Evolutionary conservation across 2,329 filamentous ascomycete genomes (phyloP), one percentile per base, ranked within the genome.

Genomic region (Trichoderma breve): DNA sequence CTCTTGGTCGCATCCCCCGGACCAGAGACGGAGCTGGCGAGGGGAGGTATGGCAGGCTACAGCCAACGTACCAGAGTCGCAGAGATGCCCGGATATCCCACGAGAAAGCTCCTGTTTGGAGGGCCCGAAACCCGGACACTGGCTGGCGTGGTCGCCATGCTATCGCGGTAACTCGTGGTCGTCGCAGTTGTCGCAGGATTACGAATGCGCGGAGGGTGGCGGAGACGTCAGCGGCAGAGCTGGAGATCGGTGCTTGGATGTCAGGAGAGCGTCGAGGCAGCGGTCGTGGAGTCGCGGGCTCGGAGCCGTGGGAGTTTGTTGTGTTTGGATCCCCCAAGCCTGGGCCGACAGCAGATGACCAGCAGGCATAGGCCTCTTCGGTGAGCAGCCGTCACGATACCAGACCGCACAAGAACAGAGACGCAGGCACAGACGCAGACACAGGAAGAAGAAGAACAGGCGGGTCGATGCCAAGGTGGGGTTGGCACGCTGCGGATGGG

Each of bases 1-100:
- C n/a, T n/a, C 18, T 3, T 11, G 28, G 55, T 36, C 30, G 64
- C 51, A 67, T 67, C n/a, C 43, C 24, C 24, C 34, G 15, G 14
- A 24, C 30, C 30, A 57, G 15, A 58, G 51, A 43, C 32, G 14
- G 15, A 26, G 43, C 43, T 21, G 43, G 43, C 9, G 43, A 51
- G 43, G 43, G n/a, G 43, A 18, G 32, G 66, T 12, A 24, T 14
- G 14, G n/a, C 28, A 36, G 32, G 55, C 15, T 24, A 15, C 28
- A 18, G 43, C 28, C 30, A 43, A 89, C 93, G 84, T 88, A 98
- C 95, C 89, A 98, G 84, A 47, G 96, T 99, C 79, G 96, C 96
- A 71, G 95, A 98, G 82, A 99, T 98, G 77, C 96, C 96, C 71
- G 96, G 96, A 83, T 98, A 99, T 77, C 96, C 96, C 77, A 98